These are phyloP conservation scores for Laetiporus sulphureus DNA, from an alignment of 1,284 basidiomycete genomes.

Conservation along the genomic window DNA sequence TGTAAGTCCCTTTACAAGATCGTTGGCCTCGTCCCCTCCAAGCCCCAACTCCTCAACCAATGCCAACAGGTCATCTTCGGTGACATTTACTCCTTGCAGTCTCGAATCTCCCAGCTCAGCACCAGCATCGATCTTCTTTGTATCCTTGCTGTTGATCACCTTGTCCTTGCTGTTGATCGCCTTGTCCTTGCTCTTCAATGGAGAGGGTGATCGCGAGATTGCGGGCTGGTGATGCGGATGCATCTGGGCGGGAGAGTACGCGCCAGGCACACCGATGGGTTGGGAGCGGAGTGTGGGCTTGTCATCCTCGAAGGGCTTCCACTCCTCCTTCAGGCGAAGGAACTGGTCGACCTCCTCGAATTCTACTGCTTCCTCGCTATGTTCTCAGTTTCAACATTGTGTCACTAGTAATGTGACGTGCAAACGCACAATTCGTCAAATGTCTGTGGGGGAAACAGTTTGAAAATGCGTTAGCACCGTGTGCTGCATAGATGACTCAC, in stretches of 20 bases:
- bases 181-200: slow-evolving; percentile 23
- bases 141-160: slow-evolving; percentile 12
- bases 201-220: slow-evolving; percentile 43
- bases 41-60: slow-evolving; percentile 69
- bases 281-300: slow-evolving; percentile 42
- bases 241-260: slow-evolving; percentile 66
- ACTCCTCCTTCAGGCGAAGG: slow-evolving; percentile 64
- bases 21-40: slow-evolving; percentile 63
- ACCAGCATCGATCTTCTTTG: slow-evolving; percentile 55
- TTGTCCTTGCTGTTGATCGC: slow-evolving; percentile 9
- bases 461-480: slow-evolving; percentile 24
- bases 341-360: slow-evolving; percentile 62
- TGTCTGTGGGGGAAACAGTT: slow-evolving; percentile 28
- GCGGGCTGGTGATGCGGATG: slow-evolving; percentile 60
- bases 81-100: slow-evolving; percentile 71
- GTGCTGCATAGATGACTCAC: slow-evolving; percentile 28
- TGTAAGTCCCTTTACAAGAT: slow-evolving; percentile 55
- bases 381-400: slow-evolving; percentile 5
- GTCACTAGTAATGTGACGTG: background rate
- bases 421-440: slow-evolving; percentile 53
- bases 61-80: slow-evolving; percentile 61
- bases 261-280: slow-evolving; percentile 74
- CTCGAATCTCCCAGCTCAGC: slow-evolving; percentile 61
- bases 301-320: slow-evolving; percentile 42
- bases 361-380: slow-evolving; percentile 77